phyloP scores from a whole-genome alignment of 306 rosid species.

The Cucumis cinereus region DNA sequence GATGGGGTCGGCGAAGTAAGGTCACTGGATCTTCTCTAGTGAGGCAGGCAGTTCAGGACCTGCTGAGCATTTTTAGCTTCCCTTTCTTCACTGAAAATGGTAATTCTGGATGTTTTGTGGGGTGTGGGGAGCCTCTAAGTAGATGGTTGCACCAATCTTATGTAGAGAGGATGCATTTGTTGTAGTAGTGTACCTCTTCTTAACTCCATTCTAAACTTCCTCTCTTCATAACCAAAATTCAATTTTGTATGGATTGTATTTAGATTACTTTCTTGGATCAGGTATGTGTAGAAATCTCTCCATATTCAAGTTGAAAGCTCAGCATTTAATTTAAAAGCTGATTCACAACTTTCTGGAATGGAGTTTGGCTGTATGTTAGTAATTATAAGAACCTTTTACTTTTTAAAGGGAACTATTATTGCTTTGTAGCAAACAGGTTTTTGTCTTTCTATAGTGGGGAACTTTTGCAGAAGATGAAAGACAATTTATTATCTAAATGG shows the following conservation, averaged over 20 bases:
- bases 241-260: neutral
- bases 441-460: neutral
- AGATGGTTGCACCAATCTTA: constrained; percentile 69
- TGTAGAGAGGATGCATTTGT: constrained; percentile 85
- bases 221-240: neutral
- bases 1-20: constrained; percentile 92
- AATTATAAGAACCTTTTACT: neutral
- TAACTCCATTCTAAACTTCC: neutral
- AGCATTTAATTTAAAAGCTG: neutral
- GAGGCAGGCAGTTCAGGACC: constrained; percentile 76
- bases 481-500: neutral
- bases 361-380: neutral
- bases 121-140: constrained; percentile 84
- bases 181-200: constrained; percentile 20
- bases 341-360: neutral
- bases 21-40: constrained; percentile 81
- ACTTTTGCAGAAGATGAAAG: neutral
- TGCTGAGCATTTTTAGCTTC: constrained; percentile 50
- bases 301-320: neutral
- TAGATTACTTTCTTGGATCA: neutral
- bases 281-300: neutral
- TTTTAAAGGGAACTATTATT: neutral
- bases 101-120: constrained; percentile 80
- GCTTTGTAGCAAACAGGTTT: neutral
- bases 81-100: constrained; percentile 86